These are phyloP conservation scores for Eucalyptus brandiana DNA, from an alignment of 345 rosid species.

Conservation along the genomic window DNA sequence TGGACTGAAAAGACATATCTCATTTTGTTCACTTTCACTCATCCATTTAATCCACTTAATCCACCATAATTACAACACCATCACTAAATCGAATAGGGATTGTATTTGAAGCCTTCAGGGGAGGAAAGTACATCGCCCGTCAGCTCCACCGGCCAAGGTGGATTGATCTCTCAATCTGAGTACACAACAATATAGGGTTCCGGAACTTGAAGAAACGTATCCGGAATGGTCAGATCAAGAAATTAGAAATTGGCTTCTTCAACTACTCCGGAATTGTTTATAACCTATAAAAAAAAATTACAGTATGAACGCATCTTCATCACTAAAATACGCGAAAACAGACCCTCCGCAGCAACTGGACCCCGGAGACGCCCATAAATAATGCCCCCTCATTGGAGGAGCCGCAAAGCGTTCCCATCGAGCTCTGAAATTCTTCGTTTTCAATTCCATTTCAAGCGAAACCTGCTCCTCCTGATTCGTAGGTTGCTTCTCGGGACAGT, in stretches of 20 bases:
- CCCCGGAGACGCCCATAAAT: not conserved
- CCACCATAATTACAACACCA: not conserved
- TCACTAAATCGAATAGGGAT: not conserved
- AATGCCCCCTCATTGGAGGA: not conserved
- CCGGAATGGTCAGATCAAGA: not conserved
- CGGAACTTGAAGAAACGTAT: not conserved
- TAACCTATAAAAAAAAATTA: not conserved
- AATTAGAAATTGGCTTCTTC: not conserved
- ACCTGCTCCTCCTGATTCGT: not conserved
- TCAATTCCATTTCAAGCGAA: not conserved
- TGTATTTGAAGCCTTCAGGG: not conserved
- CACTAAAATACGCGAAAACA: not conserved
- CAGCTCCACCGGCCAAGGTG: not conserved
- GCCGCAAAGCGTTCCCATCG: not conserved
- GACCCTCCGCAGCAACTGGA: not conserved
- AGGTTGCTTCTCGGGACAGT: not conserved
- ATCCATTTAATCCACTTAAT: too few species aligned
- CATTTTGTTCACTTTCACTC: not conserved
- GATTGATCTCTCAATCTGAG: not conserved
- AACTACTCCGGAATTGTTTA: not conserved
- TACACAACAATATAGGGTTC: not conserved
- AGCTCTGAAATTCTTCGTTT: not conserved
- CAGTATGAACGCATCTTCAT: not conserved
- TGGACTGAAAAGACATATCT: too few species aligned
- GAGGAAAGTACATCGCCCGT: not conserved